phyloP scores from a whole-genome alignment of 257 asterid species.

The Jacaranda copaia region DNA sequence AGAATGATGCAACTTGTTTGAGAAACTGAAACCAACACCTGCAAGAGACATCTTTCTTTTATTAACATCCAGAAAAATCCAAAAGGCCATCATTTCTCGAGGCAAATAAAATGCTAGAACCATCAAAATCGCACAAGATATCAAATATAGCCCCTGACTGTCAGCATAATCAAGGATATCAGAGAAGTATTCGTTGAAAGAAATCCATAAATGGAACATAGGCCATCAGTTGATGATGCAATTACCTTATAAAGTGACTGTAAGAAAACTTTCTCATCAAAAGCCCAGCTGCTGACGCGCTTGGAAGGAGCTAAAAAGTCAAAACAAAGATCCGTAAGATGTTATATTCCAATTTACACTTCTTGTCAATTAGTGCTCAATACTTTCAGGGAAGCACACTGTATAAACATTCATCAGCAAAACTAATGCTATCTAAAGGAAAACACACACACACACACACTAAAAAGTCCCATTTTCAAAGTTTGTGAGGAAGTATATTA shows the following conservation, averaged over 20 bases:
- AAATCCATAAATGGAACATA: slow-evolving; percentile 16
- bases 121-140: not conserved
- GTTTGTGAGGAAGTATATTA: not conserved
- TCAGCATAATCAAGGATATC: slow-evolving; percentile 17
- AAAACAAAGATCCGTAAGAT: slow-evolving; percentile 37
- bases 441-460: not conserved
- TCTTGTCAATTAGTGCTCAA: not conserved
- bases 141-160: slow-evolving; percentile 1
- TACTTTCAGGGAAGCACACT: not conserved
- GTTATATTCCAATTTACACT: not conserved
- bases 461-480: slow-evolving; percentile 5
- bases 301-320: slow-evolving; percentile 62
- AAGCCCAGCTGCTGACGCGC: slow-evolving; percentile 68
- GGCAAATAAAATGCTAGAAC: not conserved
- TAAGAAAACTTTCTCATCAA: slow-evolving; percentile 80
- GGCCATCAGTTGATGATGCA: slow-evolving; percentile 12
- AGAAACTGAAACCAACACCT: slow-evolving; percentile 83
- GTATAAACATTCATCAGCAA: slow-evolving; percentile 2
- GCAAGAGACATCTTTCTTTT: slow-evolving; percentile 34
- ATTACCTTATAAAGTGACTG: slow-evolving; percentile 92
- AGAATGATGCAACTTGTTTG: slow-evolving; percentile 71
- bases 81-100: not conserved
- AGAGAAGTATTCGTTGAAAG: not conserved
- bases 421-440: slow-evolving; percentile 3
- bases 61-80: slow-evolving; percentile 24